Conservation (phyloP, 176 grass and related monocot species). For the Musa itinerans region DNA sequence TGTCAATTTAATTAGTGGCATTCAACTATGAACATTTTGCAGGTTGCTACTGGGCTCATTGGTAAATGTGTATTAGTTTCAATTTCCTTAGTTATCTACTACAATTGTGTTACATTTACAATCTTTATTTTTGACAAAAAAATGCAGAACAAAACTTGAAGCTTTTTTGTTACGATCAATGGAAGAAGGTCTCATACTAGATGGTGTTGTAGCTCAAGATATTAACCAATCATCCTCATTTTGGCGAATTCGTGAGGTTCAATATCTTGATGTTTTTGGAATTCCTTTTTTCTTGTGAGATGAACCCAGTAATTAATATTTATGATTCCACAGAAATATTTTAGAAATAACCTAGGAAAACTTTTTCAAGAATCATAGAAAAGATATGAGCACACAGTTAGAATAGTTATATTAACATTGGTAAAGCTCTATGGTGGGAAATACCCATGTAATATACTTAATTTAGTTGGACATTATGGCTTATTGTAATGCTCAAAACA, state of each 20-base stretch:
- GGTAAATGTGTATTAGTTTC: neutral
- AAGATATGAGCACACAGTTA: too few species aligned
- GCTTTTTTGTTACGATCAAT: slow-evolving; percentile 73
- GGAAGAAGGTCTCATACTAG: slow-evolving; percentile 73
- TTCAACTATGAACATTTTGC: neutral
- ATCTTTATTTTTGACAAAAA: slow-evolving; percentile 1
- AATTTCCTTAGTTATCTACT: neutral
- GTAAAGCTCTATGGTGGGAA: too few species aligned
- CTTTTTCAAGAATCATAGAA: neutral
- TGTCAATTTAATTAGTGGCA: neutral
- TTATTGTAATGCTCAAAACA: neutral
- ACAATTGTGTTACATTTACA: neutral
- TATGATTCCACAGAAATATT: neutral
- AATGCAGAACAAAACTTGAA: slow-evolving; percentile 83
- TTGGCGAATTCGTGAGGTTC: slow-evolving; percentile 91
- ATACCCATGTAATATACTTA: too few species aligned
- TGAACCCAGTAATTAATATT: neutral
- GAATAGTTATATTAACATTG: too few species aligned
- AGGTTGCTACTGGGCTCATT: neutral
- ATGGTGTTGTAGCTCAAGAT: slow-evolving; percentile 90
- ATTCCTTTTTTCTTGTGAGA: neutral
- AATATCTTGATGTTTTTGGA: neutral
- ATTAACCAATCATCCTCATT: slow-evolving; percentile 89
- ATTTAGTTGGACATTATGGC: too few species aligned
- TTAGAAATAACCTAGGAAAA: neutral